Evolutionary conservation across 2,329 filamentous ascomycete species (phyloP), one percentile per base, ranked within the genome.

Genomic region (Beauveria caledonica): DNA sequence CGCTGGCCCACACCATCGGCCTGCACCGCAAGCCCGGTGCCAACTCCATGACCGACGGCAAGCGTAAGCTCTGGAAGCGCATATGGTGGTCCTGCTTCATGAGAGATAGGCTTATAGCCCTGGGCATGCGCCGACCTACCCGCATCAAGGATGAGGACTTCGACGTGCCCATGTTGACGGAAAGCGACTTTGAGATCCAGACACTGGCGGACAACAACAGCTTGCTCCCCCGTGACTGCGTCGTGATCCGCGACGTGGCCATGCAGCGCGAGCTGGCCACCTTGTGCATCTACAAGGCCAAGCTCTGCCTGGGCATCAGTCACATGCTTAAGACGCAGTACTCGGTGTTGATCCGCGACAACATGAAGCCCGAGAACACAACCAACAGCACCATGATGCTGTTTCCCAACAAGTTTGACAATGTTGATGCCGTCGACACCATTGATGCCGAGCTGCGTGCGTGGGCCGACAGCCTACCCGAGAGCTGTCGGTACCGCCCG

Each of bases 61-160:
- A 89, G 68, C 89, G 92, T 70, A 90, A 86, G 68, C 77, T 97
- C 55, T 96, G 92, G 89, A 96, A 96, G 76, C 83, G 92, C 58
- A 94, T 97, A 66, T 97, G 93, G 93, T 97, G 93, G 93, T 96
- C 90, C 36, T 95, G 90, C 64, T 96, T 96, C 70, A 96, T 96
- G 85, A 87, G 92, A 59, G 93, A 97, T 73, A 88, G 92, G 53
- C 81, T 97, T 46, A 92, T 97, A 64, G 93, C 93, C 2, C 78
- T 97, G 13, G 93, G 93, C 60, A 97, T 97, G 92, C 85, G 93
- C 60, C 85, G 93, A 58, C 92, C 92, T 5, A 96, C 92, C 44
- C 83, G 92, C 58, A 95, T 97, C 73, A 95, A 95, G 78, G 87
- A 92, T 62, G 90, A 94, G 68, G 92, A 97, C 71, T 96, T 90